Evolutionary conservation across 1,284 basidiomycete genomes (phyloP), one percentile per base, ranked within the genome.

Genomic region (Inonotus obliquus): DNA sequence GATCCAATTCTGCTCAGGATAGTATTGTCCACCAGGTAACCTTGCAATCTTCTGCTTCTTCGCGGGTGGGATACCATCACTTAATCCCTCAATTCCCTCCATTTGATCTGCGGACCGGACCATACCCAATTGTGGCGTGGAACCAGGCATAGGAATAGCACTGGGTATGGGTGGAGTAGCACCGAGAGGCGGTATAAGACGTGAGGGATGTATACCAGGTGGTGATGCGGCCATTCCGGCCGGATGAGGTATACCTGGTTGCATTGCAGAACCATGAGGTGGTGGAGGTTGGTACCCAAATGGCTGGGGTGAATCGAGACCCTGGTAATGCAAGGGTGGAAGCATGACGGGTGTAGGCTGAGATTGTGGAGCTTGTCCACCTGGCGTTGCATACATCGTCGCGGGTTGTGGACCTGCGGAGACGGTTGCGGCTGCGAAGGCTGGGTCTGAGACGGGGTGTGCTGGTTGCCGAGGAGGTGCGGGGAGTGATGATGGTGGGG

Each of bases 1-100:
- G 68, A 93, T 84, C 94, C 94, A 97, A 72, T 95, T 91, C 61
- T 85, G 79, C 69, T 94, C 93, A 4, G 91, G 82, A 72, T 92
- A 94, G 63, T 89, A 75, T 63, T 86, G 84, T 1, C 91, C 91
- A 41, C 86, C 89, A 1, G 89, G 89, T 49, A 92, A 75, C 72
- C 92, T 94, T 35, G 87, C 87, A 19, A 94, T 83, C 63, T 85
- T 85, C 69, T 91, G 89, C 57, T 92, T 81, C 75, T 96, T 97
- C 56, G 93, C 85, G 13, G 87, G 86, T 6, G 89, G 89, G 14
- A 83, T 73, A 23, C 72, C 74, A 48, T 85, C 86, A n/a, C n/a
- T n/a, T 39, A 67, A 69, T 2, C 83, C 84, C 5, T 73, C 74
- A 3, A 72, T 77, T 35, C 83, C 87, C 65, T 89, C 85, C 86